Percentiles rank a stretch among this genome's conserved stretches.
These are phyloP conservation scores for Diphasiastrum complanatum DNA, from an alignment of 83 land plant species.

Conservation along the genomic window DNA sequence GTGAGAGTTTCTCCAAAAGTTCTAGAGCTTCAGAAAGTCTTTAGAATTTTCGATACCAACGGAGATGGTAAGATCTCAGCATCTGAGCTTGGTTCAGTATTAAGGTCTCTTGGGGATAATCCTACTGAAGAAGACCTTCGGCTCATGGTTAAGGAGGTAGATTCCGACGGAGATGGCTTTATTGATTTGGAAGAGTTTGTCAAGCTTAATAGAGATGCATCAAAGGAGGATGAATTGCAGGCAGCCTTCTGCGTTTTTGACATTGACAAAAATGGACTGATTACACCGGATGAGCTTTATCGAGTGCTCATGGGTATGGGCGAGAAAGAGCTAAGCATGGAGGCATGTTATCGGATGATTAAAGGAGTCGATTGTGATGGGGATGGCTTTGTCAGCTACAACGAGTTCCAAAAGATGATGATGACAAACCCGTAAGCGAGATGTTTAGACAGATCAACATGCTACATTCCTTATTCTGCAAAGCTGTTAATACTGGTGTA, in stretches of 20 bases:
- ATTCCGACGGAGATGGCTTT: slow-evolving; percentile 41
- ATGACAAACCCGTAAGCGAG: too few species aligned
- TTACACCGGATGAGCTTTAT: slow-evolving; percentile 32
- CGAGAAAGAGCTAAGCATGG: too few species aligned
- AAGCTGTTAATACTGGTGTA: too few species aligned
- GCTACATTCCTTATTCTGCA: too few species aligned
- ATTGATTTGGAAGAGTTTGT: slow-evolving; percentile 33
- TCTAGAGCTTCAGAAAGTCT: neutral
- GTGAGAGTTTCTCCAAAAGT: too few species aligned
- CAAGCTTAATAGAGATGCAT: slow-evolving; percentile 12
- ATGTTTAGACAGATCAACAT: too few species aligned
- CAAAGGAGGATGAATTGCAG: slow-evolving; percentile 19
- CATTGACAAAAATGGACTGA: slow-evolving; percentile 26
- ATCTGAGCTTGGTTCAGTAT: slow-evolving; percentile 25
- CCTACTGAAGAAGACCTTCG: slow-evolving; percentile 29
- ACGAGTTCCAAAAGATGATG: too few species aligned
- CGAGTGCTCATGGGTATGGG: slow-evolving; percentile 27
- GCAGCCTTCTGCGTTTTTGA: slow-evolving; percentile 37
- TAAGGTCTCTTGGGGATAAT: slow-evolving; percentile 29
- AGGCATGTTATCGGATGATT: too few species aligned
- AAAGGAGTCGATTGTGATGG: too few species aligned
- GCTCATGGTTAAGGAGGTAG: slow-evolving; percentile 33
- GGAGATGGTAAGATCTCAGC: too few species aligned
- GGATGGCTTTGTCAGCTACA: too few species aligned
- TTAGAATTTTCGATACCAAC: neutral